Evolutionary conservation across 2,329 filamentous ascomycete genomes (phyloP).

Genomic region (Talaromyces sp.): DNA sequence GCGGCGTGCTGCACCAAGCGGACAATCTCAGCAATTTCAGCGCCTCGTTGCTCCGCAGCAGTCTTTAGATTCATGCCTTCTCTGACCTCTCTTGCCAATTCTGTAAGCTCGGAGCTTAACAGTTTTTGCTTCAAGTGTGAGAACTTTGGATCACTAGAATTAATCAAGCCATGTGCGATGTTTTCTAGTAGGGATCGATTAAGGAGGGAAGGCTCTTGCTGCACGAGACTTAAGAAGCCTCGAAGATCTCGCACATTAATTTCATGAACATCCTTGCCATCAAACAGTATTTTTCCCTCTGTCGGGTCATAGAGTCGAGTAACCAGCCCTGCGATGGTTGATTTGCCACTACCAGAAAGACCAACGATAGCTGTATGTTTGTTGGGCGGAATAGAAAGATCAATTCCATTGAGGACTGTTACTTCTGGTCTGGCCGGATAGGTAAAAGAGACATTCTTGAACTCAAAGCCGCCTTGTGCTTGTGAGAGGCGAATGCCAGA

Average conservation of each 20-base stretch:
- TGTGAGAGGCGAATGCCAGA: conserved; percentile 1
- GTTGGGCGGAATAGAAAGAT: conserved; percentile 32
- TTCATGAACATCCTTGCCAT: conserved; percentile 27
- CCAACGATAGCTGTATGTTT: conserved; percentile 48
- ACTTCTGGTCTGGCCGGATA: conserved; percentile 39
- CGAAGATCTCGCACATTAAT: conserved; percentile 37
- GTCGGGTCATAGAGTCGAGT: conserved; percentile 38
- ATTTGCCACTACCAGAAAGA: conserved; percentile 53
- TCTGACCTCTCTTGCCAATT: conserved; percentile 27
- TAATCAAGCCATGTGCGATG: conserved; percentile 51
- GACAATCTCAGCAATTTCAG: conserved; percentile 29
- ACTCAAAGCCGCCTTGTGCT: conserved; percentile 17
- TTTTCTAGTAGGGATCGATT: conserved; percentile 54
- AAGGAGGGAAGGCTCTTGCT: conserved; percentile 52
- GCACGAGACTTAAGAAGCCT: conserved; percentile 42
- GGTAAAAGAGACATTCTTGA: conserved; percentile 29
- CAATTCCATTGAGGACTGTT: conserved; percentile 33
- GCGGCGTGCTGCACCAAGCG: conserved; percentile 30
- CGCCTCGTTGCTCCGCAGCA: conserved; percentile 24
- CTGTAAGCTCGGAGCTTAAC: conserved; percentile 26
- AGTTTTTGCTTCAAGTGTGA: conserved; percentile 26
- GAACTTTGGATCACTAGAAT: conserved; percentile 29
- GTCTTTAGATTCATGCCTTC: conserved; percentile 25
- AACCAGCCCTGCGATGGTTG: conserved; percentile 42
- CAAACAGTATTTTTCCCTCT: conserved; percentile 32